These are phyloP conservation scores for Metschnikowia baotianmanensis DNA, from an alignment of 805 yeast species.

Conservation along the genomic window DNA sequence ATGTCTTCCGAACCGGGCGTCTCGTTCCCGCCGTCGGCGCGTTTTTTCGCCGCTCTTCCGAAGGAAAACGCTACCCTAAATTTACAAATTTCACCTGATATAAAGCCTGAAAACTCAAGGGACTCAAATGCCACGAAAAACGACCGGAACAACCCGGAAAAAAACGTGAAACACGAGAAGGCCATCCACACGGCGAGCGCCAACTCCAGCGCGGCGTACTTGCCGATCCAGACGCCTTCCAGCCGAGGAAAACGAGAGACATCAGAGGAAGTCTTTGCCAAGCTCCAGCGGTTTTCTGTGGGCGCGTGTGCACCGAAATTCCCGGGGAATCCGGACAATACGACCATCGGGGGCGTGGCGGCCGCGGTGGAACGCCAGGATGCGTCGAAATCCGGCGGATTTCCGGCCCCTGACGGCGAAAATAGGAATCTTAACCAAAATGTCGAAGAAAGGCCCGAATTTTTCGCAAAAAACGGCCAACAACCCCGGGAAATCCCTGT, in stretches of 20 bases:
- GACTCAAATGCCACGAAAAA: not conserved
- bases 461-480: not conserved
- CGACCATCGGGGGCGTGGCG: constrained; percentile 2
- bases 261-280: constrained; percentile 3
- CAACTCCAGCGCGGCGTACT: constrained; percentile 32
- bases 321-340: not conserved
- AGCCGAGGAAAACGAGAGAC: constrained; percentile 4
- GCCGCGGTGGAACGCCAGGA: constrained; percentile 1
- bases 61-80: too few relatives aligned
- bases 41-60: not conserved
- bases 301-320: too few relatives aligned
- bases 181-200: constrained; percentile 13
- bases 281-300: constrained; percentile 1
- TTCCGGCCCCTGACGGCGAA: not conserved
- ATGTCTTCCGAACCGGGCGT: not conserved
- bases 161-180: not conserved
- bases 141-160: not conserved
- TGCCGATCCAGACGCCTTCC: constrained; percentile 27
- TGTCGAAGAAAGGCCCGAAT: not conserved
- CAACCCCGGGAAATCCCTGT: constrained; percentile 46
- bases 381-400: too few relatives aligned
- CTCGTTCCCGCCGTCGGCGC: not conserved
- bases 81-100: too few relatives aligned
- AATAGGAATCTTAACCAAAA: not conserved
- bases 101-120: not conserved